A percentile compares a stretch with the other conserved stretches of the same genome.
Evolutionary conservation across 768 basidiomycete species (phyloP).

Genomic region (Macrolepiota fuliginosa): DNA sequence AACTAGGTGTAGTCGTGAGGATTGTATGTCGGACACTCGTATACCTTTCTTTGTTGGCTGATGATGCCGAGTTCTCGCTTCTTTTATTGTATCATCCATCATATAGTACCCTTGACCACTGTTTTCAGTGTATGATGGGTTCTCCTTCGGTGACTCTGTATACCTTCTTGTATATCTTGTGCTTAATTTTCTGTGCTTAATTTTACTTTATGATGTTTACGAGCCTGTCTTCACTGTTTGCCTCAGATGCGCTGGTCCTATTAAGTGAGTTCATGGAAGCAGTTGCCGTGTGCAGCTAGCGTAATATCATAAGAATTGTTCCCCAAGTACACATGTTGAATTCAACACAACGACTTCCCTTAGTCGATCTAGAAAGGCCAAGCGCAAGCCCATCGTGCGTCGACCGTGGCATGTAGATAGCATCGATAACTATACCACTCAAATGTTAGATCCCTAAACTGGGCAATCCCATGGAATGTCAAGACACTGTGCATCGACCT

Average conservation of each 20-base stretch:
- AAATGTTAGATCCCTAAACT: too few relatives aligned
- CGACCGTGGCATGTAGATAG: too few relatives aligned
- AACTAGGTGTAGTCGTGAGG: not conserved
- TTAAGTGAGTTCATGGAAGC: too few relatives aligned
- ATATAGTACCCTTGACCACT: not conserved
- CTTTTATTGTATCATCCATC: not conserved
- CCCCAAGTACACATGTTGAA: too few relatives aligned
- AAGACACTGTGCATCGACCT: too few relatives aligned
- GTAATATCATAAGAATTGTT: too few relatives aligned
- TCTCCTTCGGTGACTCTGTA: not conserved
- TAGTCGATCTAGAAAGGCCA: too few relatives aligned
- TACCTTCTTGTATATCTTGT: constrained; percentile 3
- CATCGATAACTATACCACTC: too few relatives aligned
- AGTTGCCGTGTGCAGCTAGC: too few relatives aligned
- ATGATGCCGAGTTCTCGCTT: not conserved
- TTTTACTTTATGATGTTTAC: not conserved
- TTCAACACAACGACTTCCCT: too few relatives aligned
- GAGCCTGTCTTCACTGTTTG: not conserved
- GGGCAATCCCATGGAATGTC: too few relatives aligned
- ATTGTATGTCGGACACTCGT: not conserved
- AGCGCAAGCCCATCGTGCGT: too few relatives aligned
- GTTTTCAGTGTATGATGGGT: not conserved
- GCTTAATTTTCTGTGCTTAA: not conserved
- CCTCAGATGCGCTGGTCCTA: not conserved
- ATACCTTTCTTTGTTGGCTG: not conserved